phyloP scores from a whole-genome alignment of 2,329 filamentous ascomycete genomes.

The Claviceps sp. region DNA sequence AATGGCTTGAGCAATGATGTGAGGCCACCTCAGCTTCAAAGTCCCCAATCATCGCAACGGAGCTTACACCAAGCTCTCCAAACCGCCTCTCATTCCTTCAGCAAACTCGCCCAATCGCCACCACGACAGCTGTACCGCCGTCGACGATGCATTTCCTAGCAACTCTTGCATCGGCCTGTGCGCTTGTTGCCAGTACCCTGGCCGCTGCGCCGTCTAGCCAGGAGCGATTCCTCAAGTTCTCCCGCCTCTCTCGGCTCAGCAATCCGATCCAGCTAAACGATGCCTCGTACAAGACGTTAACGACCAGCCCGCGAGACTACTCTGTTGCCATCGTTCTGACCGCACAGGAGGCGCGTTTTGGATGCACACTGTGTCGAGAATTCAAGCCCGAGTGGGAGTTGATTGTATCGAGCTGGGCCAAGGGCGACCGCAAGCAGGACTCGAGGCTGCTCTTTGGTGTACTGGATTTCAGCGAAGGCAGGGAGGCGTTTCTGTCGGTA shows the following conservation, averaged over 20 bases:
- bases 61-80: constrained; percentile 9
- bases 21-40: constrained; percentile 24
- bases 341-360: constrained; percentile 69
- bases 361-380: constrained; percentile 73
- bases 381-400: constrained; percentile 94
- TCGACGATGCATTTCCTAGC: constrained; percentile 55
- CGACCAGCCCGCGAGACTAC: constrained; percentile 68
- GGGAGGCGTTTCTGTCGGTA: constrained; percentile 77
- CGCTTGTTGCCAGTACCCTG: constrained; percentile 46
- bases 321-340: constrained; percentile 72
- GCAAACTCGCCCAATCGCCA: constrained; percentile 5
- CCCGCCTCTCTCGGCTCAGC: constrained; percentile 50
- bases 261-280: constrained; percentile 69
- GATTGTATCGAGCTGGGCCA: constrained; percentile 72
- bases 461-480: constrained; percentile 78
- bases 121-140: constrained; percentile 4
- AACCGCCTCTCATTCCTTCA: not conserved
- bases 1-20: not conserved
- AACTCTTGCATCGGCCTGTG: constrained; percentile 47
- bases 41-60: not conserved
- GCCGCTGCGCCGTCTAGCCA: constrained; percentile 49
- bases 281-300: constrained; percentile 60
- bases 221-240: constrained; percentile 60
- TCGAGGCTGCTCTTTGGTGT: constrained; percentile 67
- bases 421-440: constrained; percentile 63